These are phyloP conservation scores for Penicillium desertorum DNA, from an alignment of 495 filamentous ascomycete genomes.

Conservation along the genomic window DNA sequence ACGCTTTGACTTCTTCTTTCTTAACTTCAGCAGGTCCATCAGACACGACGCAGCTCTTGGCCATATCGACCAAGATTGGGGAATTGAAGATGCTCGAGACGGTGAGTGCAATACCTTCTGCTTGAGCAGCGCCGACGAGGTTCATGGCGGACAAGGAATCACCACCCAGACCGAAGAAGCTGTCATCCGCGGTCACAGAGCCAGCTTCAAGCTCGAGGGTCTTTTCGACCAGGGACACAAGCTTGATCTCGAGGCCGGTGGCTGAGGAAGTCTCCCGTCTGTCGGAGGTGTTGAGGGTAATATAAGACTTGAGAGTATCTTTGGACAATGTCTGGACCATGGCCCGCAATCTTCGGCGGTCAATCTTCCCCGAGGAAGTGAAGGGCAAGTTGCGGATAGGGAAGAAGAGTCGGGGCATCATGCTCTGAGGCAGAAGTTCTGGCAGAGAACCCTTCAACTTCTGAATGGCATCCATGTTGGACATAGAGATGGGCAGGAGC, in stretches of 20 bases:
- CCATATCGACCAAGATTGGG: constrained; percentile 50
- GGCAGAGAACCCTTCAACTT: constrained; percentile 36
- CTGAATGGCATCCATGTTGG: constrained; percentile 33
- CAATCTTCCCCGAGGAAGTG: constrained; percentile 59
- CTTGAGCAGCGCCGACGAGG: constrained; percentile 49
- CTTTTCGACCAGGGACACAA: constrained; percentile 40
- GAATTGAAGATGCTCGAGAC: constrained; percentile 52
- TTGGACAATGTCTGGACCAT: constrained; percentile 42
- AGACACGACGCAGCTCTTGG: constrained; percentile 28
- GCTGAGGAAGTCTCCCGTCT: constrained; percentile 26
- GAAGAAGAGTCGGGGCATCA: constrained; percentile 64
- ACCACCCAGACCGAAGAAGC: constrained; percentile 55
- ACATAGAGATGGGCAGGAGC: constrained; percentile 36
- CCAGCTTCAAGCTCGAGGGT: constrained; percentile 37
- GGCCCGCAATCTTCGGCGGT: constrained; percentile 55
- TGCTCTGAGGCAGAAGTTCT: constrained; percentile 49
- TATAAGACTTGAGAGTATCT: constrained; percentile 41
- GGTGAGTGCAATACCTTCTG: constrained; percentile 45
- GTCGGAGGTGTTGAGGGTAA: constrained; percentile 32
- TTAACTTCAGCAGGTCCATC: constrained; percentile 4
- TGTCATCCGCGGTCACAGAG: constrained; percentile 46
- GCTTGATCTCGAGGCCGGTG: constrained; percentile 33
- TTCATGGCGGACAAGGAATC: constrained; percentile 59
- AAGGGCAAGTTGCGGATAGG: constrained; percentile 56
- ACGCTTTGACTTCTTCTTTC: constrained; percentile 34